Base-by-base conservation (phyloP, 257 asterid species). In the Lantana camara region DNA sequence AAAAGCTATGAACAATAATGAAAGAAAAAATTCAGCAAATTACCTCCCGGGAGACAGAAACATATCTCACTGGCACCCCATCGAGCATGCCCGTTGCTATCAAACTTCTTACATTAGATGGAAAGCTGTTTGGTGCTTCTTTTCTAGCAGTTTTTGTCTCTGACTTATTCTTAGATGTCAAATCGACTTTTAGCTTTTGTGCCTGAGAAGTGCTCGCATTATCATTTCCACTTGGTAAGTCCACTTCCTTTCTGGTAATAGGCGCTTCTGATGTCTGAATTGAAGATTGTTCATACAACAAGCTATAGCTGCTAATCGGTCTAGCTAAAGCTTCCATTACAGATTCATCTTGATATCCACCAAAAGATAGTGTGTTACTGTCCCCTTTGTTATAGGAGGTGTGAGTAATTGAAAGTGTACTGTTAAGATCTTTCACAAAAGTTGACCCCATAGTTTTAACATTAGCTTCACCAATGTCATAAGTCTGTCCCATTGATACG, bases 41-140 rank as follows among this genome's bases (percentile, higher is more conserved):
- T 87, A 93, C 97, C 96, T 85, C 90, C 54, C 89, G 80, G 0
- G 95, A 75, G 23, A 80, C 85, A 11, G 97, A 76, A 30, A 90
- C 76, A 48, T 93, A 93, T 83, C 80, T 77, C 53, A 93, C 95
- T 38, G 95, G 96, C 68, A 90, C 95, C 22, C 95, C 97, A 61
- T 93, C 97, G 58, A 90, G 95, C 73, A 93, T 90, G 54, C 99
- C 96, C 16, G 99, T 93, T 32, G 97, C 83, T 56, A 90, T 80
- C 83, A 93, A 84, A 75, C 97, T 90, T 76, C 97, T 85, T 49
- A 93, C 99, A 70, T 87, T 93, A 62, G 97, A 84, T 1, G 99
- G 99, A 73, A 93, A 90, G 72, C 96, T 87, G 74, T 93, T 87
- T 37, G 96, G 95, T 47, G 96, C 97, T 74, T 86, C 99, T 80